Evolutionary conservation across 805 yeast genomes (phyloP).

Genomic region (Tetrapisispora iriomotensis): DNA sequence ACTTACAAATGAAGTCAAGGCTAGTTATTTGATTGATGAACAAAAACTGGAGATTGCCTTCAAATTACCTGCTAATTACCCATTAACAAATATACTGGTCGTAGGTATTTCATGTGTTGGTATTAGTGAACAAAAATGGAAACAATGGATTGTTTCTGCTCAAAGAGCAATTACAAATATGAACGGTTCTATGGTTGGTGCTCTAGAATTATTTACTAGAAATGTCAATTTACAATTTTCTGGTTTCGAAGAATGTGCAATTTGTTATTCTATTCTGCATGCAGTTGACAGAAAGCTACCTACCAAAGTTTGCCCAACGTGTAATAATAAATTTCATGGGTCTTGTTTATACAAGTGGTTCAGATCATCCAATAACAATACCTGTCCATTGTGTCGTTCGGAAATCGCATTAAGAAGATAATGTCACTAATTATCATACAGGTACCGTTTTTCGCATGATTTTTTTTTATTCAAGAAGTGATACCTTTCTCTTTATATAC

Average conservation of each 20-base stretch:
- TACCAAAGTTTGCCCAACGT: constrained; percentile 76
- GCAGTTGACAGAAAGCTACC: constrained; percentile 83
- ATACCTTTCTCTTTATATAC: too few species aligned
- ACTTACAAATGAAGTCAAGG: constrained; percentile 56
- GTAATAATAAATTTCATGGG: constrained; percentile 89
- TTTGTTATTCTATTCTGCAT: constrained; percentile 86
- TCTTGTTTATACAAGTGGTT: constrained; percentile 97
- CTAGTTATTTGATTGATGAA: constrained; percentile 73
- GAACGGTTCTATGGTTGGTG: constrained; percentile 49
- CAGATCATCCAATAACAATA: constrained; percentile 81
- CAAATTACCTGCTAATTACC: constrained; percentile 64
- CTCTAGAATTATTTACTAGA: constrained; percentile 35
- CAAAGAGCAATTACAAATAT: constrained; percentile 71
- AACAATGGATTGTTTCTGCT: constrained; percentile 88
- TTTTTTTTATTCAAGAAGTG: too few species aligned
- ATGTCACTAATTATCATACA: not conserved
- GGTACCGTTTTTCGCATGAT: not conserved
- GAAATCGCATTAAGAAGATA: constrained; percentile 26
- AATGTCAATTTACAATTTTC: constrained; percentile 80
- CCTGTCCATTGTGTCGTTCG: constrained; percentile 88
- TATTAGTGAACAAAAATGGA: constrained; percentile 86
- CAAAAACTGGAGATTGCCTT: constrained; percentile 75
- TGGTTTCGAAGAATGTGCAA: constrained; percentile 94
- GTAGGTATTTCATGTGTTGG: constrained; percentile 76
- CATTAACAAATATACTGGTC: constrained; percentile 64